Conservation (phyloP, 2,329 filamentous ascomycete genomes). For the Trichoderma aggressivum region DNA sequence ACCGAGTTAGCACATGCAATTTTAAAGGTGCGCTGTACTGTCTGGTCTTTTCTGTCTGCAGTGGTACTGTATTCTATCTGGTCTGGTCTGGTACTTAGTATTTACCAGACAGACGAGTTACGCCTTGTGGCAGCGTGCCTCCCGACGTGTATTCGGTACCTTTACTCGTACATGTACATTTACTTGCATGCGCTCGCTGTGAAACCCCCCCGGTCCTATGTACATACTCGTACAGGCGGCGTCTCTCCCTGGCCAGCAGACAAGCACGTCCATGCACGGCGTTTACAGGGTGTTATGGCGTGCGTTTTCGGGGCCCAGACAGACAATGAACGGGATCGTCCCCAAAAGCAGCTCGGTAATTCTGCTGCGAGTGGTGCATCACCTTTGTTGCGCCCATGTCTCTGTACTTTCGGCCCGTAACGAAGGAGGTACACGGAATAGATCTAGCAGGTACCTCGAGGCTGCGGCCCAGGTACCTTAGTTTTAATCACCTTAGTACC, state of each 20-base stretch:
- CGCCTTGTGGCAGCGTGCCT: background rate
- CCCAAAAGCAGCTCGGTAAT: conserved; percentile 2
- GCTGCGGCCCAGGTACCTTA: background rate
- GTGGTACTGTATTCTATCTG: no score
- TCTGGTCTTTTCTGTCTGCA: background rate
- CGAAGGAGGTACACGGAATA: background rate
- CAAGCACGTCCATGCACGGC: background rate
- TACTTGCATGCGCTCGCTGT: background rate
- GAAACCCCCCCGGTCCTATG: background rate
- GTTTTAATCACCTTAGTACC: background rate
- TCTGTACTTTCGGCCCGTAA: background rate
- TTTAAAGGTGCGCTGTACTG: background rate
- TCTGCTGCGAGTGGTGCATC: background rate
- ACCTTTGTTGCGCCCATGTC: background rate
- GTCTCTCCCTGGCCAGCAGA: background rate
- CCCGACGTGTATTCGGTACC: background rate
- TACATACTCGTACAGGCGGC: background rate
- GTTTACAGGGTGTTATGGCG: conserved; percentile 4
- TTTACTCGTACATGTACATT: background rate
- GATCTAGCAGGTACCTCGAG: background rate
- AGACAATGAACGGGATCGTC: conserved; percentile 5
- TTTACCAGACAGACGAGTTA: no score
- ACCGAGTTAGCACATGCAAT: background rate
- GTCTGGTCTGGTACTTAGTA: no score
- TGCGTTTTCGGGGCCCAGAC: background rate